Conservation (phyloP, 2,329 filamentous ascomycete genomes). For the Cladosporium sp. region DNA sequence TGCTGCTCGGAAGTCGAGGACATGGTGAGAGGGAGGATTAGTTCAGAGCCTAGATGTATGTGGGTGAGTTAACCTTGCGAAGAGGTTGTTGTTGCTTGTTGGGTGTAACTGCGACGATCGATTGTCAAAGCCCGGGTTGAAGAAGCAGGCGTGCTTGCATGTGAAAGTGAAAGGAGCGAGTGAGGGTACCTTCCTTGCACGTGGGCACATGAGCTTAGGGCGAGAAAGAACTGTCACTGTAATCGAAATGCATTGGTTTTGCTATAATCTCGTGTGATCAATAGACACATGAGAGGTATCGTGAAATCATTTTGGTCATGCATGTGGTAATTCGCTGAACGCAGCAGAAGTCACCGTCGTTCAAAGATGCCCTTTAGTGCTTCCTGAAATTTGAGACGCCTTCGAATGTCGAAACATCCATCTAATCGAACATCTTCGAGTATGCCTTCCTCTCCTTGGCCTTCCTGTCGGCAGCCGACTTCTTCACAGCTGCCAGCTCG, state of each 20-base stretch:
- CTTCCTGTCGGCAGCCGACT: constrained; percentile 64
- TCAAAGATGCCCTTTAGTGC: not conserved
- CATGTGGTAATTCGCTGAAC: constrained; percentile 3
- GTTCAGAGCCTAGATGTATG: not conserved
- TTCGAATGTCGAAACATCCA: not conserved
- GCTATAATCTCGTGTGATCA: no score
- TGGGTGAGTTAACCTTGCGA: not conserved
- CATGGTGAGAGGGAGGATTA: not conserved
- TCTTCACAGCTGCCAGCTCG: constrained; percentile 76
- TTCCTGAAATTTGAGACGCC: not conserved
- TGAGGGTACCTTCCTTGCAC: not conserved
- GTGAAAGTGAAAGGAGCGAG: not conserved
- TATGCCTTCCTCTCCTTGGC: constrained; percentile 91
- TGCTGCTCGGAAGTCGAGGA: not conserved
- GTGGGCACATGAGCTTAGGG: no score
- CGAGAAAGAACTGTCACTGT: no score
- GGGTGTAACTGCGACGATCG: no score
- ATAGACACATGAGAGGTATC: not conserved
- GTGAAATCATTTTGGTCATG: not conserved
- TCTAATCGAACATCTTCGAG: constrained; percentile 76
- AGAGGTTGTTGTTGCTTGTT: no score
- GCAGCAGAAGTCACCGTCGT: not conserved
- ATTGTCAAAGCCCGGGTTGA: not conserved
- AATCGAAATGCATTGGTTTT: no score
- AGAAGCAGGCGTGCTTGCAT: not conserved